These are phyloP conservation scores for Trifolium dubium DNA, from an alignment of 306 rosid genomes.

Conservation along the genomic window DNA sequence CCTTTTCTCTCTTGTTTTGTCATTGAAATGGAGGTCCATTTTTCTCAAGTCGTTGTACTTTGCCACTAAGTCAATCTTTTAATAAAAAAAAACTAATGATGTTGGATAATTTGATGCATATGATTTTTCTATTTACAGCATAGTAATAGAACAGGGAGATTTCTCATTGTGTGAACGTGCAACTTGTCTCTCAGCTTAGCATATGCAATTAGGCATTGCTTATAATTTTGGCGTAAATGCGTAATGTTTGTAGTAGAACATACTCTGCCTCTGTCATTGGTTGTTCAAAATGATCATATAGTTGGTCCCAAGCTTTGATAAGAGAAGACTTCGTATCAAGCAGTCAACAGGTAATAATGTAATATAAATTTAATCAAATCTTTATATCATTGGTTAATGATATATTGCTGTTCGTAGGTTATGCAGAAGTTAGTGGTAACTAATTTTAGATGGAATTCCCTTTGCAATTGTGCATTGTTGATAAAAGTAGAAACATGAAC, in stretches of 20 bases:
- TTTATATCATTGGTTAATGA: not conserved
- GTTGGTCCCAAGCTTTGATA: not conserved
- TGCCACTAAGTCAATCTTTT: constrained; percentile 20
- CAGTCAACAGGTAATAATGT: not conserved
- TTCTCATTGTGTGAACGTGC: not conserved
- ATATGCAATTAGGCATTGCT: not conserved
- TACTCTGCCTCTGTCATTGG: constrained; percentile 5
- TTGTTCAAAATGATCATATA: not conserved
- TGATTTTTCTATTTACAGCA: not conserved
- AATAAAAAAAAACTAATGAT: not conserved
- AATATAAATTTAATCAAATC: not conserved
- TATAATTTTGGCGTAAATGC: constrained; percentile 1
- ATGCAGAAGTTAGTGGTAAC: not conserved
- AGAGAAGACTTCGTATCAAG: not conserved
- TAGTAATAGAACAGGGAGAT: not conserved
- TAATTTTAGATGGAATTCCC: not conserved
- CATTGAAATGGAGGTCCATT: constrained; percentile 34
- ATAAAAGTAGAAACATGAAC: not conserved
- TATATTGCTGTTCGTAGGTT: not conserved
- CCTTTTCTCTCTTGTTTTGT: constrained; percentile 15
- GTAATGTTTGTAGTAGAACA: constrained; percentile 8
- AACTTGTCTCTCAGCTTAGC: not conserved
- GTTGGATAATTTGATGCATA: constrained; percentile 15
- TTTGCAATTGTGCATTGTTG: not conserved
- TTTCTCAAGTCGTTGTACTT: constrained; percentile 5